Conservation (phyloP, 169 alveolate species). For the Fabrea salina region DNA sequence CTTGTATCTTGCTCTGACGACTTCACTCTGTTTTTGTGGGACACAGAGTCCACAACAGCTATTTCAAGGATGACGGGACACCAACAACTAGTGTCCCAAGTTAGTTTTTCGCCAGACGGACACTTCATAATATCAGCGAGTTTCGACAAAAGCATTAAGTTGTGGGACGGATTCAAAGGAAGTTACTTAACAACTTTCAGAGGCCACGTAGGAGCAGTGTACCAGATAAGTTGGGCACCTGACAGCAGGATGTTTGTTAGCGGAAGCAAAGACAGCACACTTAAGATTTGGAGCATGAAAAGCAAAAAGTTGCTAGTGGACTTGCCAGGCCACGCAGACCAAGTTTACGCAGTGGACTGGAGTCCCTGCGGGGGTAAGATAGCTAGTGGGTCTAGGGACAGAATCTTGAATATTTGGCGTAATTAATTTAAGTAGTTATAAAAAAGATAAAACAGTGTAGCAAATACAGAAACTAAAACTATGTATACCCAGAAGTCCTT, state of each 20-base stretch:
- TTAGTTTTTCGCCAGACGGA: slow-evolving; percentile 82
- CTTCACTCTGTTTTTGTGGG: slow-evolving; percentile 78
- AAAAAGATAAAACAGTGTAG: too few relatives aligned
- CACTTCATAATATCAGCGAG: slow-evolving; percentile 76
- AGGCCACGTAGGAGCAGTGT: slow-evolving; percentile 83
- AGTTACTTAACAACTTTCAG: slow-evolving; percentile 66
- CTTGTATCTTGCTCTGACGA: slow-evolving; percentile 84
- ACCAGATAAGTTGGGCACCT: slow-evolving; percentile 81
- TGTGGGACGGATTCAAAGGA: slow-evolving; percentile 85
- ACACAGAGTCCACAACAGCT: slow-evolving; percentile 54
- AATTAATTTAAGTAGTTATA: slow-evolving; percentile 44
- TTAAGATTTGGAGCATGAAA: slow-evolving; percentile 79
- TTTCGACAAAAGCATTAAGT: slow-evolving; percentile 76
- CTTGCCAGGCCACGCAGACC: slow-evolving; percentile 88
- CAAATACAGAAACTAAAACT: too few relatives aligned
- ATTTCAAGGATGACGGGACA: slow-evolving; percentile 82
- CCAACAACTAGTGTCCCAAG: slow-evolving; percentile 74
- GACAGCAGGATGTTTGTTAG: slow-evolving; percentile 76
- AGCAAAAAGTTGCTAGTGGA: slow-evolving; percentile 73
- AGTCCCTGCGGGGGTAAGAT: slow-evolving; percentile 83
- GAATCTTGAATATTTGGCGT: slow-evolving; percentile 80
- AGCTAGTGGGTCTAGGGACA: slow-evolving; percentile 82
- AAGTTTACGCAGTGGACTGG: slow-evolving; percentile 85
- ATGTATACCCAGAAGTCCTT: too few relatives aligned
- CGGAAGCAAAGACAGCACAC: slow-evolving; percentile 80